phyloP scores from a whole-genome alignment of 1,284 basidiomycete species.

The Sanghuangporus sanghuang region DNA sequence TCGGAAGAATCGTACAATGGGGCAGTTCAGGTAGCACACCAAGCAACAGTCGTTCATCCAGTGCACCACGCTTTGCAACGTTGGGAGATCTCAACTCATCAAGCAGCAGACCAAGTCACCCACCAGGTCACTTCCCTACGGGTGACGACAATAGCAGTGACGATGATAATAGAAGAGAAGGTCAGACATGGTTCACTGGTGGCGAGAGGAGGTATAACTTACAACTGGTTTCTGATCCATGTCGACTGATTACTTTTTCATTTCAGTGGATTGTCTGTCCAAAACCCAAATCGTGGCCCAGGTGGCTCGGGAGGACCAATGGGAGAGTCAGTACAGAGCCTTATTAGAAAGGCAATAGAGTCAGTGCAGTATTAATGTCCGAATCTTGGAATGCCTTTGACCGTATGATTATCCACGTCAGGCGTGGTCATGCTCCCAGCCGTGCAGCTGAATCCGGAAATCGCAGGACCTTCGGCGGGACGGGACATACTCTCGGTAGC shows the following conservation, averaged over 20 bases:
- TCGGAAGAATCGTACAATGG: slow-evolving; percentile 17
- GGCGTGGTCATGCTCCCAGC: background rate
- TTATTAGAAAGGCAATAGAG: slow-evolving; percentile 80
- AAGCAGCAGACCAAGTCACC: background rate
- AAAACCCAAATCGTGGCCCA: slow-evolving; percentile 67
- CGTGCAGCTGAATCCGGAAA: background rate
- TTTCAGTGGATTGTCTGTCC: slow-evolving; percentile 80
- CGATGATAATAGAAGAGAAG: slow-evolving; percentile 40
- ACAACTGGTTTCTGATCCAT: background rate
- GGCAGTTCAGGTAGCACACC: background rate
- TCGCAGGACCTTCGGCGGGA: slow-evolving; percentile 50
- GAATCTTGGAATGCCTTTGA: background rate
- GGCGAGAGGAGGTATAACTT: slow-evolving; percentile 76
- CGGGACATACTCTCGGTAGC: slow-evolving; percentile 82
- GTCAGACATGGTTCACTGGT: slow-evolving; percentile 76
- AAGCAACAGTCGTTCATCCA: slow-evolving; percentile 7
- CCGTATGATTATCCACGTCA: background rate
- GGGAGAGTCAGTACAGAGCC: slow-evolving; percentile 71
- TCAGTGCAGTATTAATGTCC: slow-evolving; percentile 35
- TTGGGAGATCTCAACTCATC: slow-evolving; percentile 10
- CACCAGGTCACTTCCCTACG: background rate
- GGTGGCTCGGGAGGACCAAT: slow-evolving; percentile 57
- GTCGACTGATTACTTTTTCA: slow-evolving; percentile 2
- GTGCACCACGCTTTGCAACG: slow-evolving; percentile 11
- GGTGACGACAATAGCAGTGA: slow-evolving; percentile 39